Base-by-base conservation (phyloP, 805 yeast genomes). In the Starmerella bombi region DNA sequence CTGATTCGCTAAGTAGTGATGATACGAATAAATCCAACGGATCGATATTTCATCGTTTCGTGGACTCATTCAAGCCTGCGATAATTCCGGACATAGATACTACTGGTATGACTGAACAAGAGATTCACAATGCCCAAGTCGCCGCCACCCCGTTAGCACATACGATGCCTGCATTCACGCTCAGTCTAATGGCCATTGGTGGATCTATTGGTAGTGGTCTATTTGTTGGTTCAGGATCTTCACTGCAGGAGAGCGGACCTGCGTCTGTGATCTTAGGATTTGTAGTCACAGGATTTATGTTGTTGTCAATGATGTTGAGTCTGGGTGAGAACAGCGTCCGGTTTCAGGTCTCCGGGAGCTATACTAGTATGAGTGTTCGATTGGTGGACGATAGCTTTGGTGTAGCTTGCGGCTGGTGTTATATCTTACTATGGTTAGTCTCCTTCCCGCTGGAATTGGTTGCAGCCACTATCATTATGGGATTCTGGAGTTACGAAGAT, bases 151-250 rank as follows among this genome's bases (percentile, higher is more conserved):
- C 54, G 12, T 25, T 52, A 63, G 67, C 40, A 53, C 71, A 46
- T 40, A 35, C 49, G 7, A 36, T 47, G 43, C 37, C 58, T 53
- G 43, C 48, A 32, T 63, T 34, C 60, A 59, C 49, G 73, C 32
- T 44, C 12, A 35, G 43, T 5, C 25, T 80, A 73, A 76, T 81
- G 54, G 81, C 88, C 25, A 64, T 80, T 41, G 85, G 85, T 42
- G 83, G 86, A 37, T 77, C 86, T 41, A 75, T 80, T 43, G 93
- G 93, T 51, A 78, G 86, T 19, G 78, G 78, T 47, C 58, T 74
- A 25, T 73, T 70, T 48, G 57, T 73, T 25, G 68, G 72, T 31
- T 61, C 71, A 1, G 74, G 75, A 36, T 53, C 60, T 21, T 62
- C 74, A 8, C 59, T 73, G 32, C 53, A 58, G 25, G 52, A 45